Percentiles rank a stretch among this genome's conserved stretches.
phyloP scores from a whole-genome alignment of 208 protist species.

The Trypanosoma scelopori region DNA sequence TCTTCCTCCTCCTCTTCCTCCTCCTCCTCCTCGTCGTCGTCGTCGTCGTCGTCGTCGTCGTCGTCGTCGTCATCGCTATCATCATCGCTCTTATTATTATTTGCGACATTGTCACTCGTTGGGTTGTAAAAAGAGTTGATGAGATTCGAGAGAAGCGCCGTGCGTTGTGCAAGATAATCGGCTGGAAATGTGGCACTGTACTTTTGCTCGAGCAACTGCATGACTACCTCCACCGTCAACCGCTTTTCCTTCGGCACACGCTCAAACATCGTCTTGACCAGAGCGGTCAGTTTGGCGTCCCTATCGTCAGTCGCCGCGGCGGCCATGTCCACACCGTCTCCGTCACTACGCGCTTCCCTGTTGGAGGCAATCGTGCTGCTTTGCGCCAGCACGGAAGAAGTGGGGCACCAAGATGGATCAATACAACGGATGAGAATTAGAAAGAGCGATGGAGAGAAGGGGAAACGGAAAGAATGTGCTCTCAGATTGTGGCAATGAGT shows the following conservation, averaged over 20 bases:
- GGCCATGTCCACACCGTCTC: conserved; percentile 15
- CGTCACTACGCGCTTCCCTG: neutral
- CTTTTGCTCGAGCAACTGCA: conserved; percentile 68
- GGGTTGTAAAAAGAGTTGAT: conserved; percentile 38
- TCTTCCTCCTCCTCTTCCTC: conserved; percentile 34
- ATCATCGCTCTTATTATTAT: conserved; percentile 11
- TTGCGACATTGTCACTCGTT: conserved; percentile 1
- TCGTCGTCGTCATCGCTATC: conserved; percentile 26
- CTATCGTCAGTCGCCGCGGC: conserved; percentile 40
- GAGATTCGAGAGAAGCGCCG: conserved; percentile 43
- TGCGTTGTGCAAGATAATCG: conserved; percentile 49
- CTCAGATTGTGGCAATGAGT: neutral
- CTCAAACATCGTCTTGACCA: conserved; percentile 68
- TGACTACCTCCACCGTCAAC: conserved; percentile 59
- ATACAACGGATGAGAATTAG: neutral
- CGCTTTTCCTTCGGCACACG: conserved; percentile 75
- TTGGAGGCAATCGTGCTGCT: neutral
- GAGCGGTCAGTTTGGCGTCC: conserved; percentile 55
- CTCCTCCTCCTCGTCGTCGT: conserved; percentile 29
- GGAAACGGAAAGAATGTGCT: too few species aligned
- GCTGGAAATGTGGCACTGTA: conserved; percentile 58
- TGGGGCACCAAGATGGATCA: neutral
- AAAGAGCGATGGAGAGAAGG: neutral
- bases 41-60: conserved; percentile 14
- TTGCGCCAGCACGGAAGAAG: too few species aligned